A percentile compares a stretch with the other conserved stretches of the same genome.
These are phyloP conservation scores for Globisporangium splendens DNA, from an alignment of 352 stramenopile genomes.

Conservation along the genomic window DNA sequence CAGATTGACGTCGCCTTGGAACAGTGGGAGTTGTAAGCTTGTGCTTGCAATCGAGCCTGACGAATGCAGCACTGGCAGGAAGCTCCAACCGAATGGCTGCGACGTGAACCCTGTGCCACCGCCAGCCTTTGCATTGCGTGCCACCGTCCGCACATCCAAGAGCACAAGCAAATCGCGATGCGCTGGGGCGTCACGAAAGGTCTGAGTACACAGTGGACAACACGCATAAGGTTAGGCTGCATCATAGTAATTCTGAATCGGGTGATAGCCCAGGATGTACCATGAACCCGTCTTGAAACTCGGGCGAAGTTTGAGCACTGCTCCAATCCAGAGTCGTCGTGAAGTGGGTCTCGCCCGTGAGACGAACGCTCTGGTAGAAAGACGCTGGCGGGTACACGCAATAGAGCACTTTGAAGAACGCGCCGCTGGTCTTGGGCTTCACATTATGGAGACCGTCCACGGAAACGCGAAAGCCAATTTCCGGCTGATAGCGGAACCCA, in stretches of 20 bases:
- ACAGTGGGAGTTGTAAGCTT: conserved; percentile 57
- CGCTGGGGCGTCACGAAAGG: conserved; percentile 31
- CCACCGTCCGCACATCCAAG: conserved; percentile 53
- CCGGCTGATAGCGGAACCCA: conserved; percentile 45
- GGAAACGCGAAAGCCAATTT: conserved; percentile 63
- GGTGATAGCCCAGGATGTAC: conserved; percentile 17
- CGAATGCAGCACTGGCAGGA: conserved; percentile 45
- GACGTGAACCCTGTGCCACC: conserved; percentile 21
- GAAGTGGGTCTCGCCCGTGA: conserved; percentile 54
- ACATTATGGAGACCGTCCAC: conserved; percentile 68
- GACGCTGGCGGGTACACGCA: conserved; percentile 48
- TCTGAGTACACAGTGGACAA: conserved; percentile 21
- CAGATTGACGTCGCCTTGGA: conserved; percentile 56
- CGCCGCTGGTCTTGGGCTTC: conserved; percentile 33
- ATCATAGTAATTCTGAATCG: too few species aligned
- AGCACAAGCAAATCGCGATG: conserved; percentile 34
- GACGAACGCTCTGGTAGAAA: conserved; percentile 57
- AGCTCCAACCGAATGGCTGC: conserved; percentile 60
- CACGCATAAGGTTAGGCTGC: too few species aligned
- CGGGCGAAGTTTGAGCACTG: conserved; percentile 43
- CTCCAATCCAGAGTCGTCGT: conserved; percentile 61
- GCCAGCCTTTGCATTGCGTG: conserved; percentile 41
- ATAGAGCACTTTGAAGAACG: conserved; percentile 56
- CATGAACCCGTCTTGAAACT: conserved; percentile 59
- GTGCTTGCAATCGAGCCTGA: conserved; percentile 29